Percentiles rank a stretch among this genome's conserved stretches.
phyloP scores from a whole-genome alignment of 345 rosid genomes.

The Arabis hirsuta region DNA sequence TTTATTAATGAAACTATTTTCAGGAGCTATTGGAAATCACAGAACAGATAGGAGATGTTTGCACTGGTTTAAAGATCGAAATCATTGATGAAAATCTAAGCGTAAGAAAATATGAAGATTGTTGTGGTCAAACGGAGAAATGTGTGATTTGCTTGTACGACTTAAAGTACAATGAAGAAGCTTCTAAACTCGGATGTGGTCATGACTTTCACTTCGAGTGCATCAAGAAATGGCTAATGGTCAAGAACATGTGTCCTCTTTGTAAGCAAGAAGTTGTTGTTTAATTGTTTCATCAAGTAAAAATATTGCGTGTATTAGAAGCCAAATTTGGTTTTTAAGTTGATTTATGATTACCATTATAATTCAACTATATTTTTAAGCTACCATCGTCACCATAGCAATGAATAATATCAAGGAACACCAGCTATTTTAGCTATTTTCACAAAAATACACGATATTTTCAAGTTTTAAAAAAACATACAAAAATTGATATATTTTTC shows the following conservation, averaged over 20 bases:
- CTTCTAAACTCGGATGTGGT: constrained; percentile 31
- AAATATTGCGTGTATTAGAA: not conserved
- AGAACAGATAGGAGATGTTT: not conserved
- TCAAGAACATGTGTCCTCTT: constrained; percentile 39
- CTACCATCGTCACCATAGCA: not conserved
- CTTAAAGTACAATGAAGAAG: constrained; percentile 10
- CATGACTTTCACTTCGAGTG: constrained; percentile 34
- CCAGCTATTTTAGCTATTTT: no score
- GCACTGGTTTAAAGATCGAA: not conserved
- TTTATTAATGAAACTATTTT: not conserved
- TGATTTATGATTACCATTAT: not conserved
- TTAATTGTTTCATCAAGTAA: constrained; percentile 6
- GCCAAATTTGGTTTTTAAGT: not conserved
- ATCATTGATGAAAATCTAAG: not conserved
- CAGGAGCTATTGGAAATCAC: not conserved
- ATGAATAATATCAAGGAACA: not conserved
- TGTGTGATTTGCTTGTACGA: constrained; percentile 17
- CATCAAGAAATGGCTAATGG: constrained; percentile 30
- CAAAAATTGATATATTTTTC: no score
- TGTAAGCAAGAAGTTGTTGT: constrained; percentile 19
- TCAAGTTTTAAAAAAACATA: no score
- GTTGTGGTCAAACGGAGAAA: not conserved
- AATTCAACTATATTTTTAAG: not conserved
- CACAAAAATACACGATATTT: no score
- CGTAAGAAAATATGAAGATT: constrained; percentile 13